Conservation (phyloP, 2,329 filamentous ascomycete genomes). For the Alternaria gansuensis region DNA sequence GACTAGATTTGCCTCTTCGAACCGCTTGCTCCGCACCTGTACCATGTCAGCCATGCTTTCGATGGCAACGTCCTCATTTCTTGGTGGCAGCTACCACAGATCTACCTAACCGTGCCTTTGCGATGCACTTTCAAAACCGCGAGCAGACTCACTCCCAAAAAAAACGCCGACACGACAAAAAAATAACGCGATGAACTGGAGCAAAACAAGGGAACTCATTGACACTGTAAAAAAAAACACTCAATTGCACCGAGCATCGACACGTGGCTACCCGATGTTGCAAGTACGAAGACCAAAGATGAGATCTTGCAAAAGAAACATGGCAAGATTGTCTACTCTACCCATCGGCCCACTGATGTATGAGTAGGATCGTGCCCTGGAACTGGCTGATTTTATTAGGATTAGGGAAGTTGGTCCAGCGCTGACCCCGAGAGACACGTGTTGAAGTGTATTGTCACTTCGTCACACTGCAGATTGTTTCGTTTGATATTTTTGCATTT, state of each 20-base stretch:
- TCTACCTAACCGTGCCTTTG: neutral
- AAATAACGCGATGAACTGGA: slow-evolving; percentile 31
- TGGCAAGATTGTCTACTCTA: slow-evolving; percentile 55
- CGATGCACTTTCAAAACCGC: neutral
- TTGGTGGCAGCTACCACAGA: neutral
- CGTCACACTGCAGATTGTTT: too few relatives aligned
- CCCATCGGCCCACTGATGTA: slow-evolving; percentile 58
- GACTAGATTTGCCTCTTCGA: neutral
- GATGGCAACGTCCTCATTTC: neutral
- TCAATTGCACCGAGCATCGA: slow-evolving; percentile 11
- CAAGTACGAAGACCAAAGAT: slow-evolving; percentile 44
- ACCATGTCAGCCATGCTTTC: neutral
- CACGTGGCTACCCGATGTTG: slow-evolving; percentile 47
- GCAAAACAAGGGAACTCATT: slow-evolving; percentile 41
- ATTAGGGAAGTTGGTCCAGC: slow-evolving; percentile 65
- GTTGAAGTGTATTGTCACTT: too few relatives aligned
- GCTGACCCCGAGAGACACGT: slow-evolving; percentile 64
- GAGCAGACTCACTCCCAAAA: slow-evolving; percentile 28
- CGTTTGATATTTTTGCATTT: too few relatives aligned
- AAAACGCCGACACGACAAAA: slow-evolving; percentile 36
- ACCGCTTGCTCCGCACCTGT: neutral
- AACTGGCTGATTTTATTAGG: slow-evolving; percentile 53
- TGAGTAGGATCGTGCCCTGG: slow-evolving; percentile 54
- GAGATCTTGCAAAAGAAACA: slow-evolving; percentile 53
- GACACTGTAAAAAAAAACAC: slow-evolving; percentile 30